Percentiles rank a stretch among this genome's conserved stretches.
These are phyloP conservation scores for Apiospora rasikravindrae DNA, from an alignment of 2,329 filamentous ascomycete species.

Conservation along the genomic window DNA sequence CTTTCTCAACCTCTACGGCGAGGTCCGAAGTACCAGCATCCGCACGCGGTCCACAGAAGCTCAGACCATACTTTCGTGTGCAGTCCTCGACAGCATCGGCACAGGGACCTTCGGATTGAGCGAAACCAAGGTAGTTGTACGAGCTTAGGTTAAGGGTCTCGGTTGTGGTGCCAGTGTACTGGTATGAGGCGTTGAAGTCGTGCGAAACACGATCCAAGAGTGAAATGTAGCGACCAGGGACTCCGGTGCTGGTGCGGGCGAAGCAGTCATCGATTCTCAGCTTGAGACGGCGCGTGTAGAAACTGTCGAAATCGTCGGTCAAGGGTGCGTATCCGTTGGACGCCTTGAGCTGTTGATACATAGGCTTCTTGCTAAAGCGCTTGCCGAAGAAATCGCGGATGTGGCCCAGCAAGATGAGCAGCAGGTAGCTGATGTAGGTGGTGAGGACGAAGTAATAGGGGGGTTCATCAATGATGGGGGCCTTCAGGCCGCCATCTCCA, in stretches of 20 bases:
- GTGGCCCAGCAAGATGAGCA: slow-evolving; percentile 94
- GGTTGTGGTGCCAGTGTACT: slow-evolving; percentile 86
- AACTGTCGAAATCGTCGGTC: slow-evolving; percentile 98
- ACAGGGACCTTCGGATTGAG: slow-evolving; percentile 95
- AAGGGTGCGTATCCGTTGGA: slow-evolving; percentile 91
- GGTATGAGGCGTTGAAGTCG: slow-evolving; percentile 90
- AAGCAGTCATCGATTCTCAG: slow-evolving; percentile 97
- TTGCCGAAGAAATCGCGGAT: slow-evolving; percentile 98
- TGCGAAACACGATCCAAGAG: slow-evolving; percentile 88
- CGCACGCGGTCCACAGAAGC: slow-evolving; percentile 77
- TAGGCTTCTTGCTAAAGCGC: slow-evolving; percentile 82
- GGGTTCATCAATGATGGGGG: slow-evolving; percentile 91
- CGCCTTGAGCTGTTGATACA: slow-evolving; percentile 81
- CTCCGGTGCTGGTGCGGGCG: slow-evolving; percentile 87
- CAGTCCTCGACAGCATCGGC: slow-evolving; percentile 89
- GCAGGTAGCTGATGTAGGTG: slow-evolving; percentile 97
- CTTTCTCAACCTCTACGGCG: slow-evolving; percentile 84
- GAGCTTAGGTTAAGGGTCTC: slow-evolving; percentile 99
- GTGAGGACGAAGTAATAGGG: slow-evolving; percentile 97
- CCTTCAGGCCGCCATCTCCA: slow-evolving; percentile 73
- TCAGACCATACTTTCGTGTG: slow-evolving; percentile 84
- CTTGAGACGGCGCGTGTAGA: slow-evolving; percentile 93
- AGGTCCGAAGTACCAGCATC: slow-evolving; percentile 90
- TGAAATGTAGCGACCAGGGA: slow-evolving; percentile 92
- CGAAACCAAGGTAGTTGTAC: slow-evolving; percentile 99